Conservation (phyloP, 306 rosid genomes). For the Canavalia gladiata region DNA sequence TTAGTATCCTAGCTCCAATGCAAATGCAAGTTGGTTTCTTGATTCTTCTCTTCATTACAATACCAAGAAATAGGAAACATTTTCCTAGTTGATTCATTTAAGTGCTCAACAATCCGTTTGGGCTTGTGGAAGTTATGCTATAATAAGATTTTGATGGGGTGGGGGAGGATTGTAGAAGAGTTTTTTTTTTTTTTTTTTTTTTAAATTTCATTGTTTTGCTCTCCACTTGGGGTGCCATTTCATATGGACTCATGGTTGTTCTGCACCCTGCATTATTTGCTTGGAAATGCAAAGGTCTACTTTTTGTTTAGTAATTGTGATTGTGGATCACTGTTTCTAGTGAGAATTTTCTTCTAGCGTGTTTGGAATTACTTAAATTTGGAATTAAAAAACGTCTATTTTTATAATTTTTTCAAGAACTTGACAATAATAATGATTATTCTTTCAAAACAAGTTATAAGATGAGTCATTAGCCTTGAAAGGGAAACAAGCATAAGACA, state of each 20-base stretch:
- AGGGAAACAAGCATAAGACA: not conserved
- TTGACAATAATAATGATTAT: too few species aligned
- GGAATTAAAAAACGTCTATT: too few species aligned
- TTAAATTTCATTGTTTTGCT: not conserved
- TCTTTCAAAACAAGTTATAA: not conserved
- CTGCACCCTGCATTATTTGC: not conserved
- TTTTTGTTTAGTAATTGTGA: constrained; percentile 18
- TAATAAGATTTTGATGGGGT: constrained; percentile 15
- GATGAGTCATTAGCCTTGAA: not conserved
- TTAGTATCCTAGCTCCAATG: constrained; percentile 24
- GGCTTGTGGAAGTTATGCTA: constrained; percentile 6
- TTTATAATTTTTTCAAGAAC: too few species aligned
- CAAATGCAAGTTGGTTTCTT: constrained; percentile 43
- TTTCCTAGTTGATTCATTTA: constrained; percentile 34
- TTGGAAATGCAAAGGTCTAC: constrained; percentile 33
- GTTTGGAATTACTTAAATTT: too few species aligned
- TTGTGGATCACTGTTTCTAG: not conserved
- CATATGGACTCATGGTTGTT: not conserved
- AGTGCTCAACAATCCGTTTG: constrained; percentile 12
- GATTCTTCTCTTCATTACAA: constrained; percentile 40
- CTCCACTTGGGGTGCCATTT: constrained; percentile 10
- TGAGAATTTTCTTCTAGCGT: not conserved
- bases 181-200: not conserved
- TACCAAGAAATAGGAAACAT: constrained; percentile 34
- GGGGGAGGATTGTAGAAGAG: not conserved